These are phyloP conservation scores for Aspergillus hortae DNA, from an alignment of 2,329 filamentous ascomycete species.

Conservation along the genomic window DNA sequence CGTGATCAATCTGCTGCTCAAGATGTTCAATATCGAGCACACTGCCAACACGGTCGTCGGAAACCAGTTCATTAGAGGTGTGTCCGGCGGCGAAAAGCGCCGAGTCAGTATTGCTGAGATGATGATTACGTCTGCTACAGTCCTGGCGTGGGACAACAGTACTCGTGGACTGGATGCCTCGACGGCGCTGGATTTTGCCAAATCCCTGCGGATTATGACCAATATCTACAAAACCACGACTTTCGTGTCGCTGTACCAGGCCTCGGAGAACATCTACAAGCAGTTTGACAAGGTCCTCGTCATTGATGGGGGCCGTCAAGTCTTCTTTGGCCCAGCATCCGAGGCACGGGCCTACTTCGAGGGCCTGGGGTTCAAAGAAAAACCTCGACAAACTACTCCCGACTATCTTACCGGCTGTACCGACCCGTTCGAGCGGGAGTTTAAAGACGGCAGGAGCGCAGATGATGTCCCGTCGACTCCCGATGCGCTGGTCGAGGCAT, in stretches of 20 bases:
- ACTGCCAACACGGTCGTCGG: conserved; percentile 82
- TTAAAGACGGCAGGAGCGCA: conserved; percentile 62
- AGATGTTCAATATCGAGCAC: conserved; percentile 93
- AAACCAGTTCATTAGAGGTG: conserved; percentile 73
- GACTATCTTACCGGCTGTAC: conserved; percentile 82
- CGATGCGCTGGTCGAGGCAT: conserved; percentile 65
- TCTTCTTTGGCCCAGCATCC: conserved; percentile 67
- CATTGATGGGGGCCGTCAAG: conserved; percentile 70
- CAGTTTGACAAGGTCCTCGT: conserved; percentile 83
- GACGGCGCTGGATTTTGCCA: conserved; percentile 64
- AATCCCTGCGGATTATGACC: conserved; percentile 73
- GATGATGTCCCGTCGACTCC: conserved; percentile 67
- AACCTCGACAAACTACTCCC: conserved; percentile 73
- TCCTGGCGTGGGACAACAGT: conserved; percentile 73
- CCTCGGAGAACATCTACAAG: conserved; percentile 74
- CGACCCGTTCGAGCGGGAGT: conserved; percentile 77
- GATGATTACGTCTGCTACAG: conserved; percentile 69
- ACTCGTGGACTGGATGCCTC: conserved; percentile 67
- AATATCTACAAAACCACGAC: conserved; percentile 81
- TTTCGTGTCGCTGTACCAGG: conserved; percentile 83
- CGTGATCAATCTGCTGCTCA: conserved; percentile 70
- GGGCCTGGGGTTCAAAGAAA: conserved; percentile 68
- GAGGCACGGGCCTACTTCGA: conserved; percentile 74
- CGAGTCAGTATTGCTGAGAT: conserved; percentile 80
- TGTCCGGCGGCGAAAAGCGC: conserved; percentile 76